Base-by-base conservation (phyloP, 2,329 filamentous ascomycete genomes). In the Escovopsis weberi region DNA sequence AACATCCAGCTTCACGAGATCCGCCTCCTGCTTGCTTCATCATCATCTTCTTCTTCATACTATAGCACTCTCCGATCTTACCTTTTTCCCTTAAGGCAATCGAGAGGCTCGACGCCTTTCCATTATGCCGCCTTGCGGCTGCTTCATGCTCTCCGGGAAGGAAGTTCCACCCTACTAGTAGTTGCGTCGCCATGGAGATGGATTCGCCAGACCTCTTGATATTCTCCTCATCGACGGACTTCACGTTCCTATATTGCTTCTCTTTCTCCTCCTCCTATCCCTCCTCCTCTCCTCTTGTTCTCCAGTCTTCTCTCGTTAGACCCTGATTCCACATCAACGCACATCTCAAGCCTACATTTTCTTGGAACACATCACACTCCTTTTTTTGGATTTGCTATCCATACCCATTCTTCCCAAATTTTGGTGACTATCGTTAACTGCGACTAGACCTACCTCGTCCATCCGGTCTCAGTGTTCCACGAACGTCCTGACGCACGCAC, bases 391-490 rank as follows among this genome's bases (percentile, higher is more conserved):
- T 52, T 50, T 23, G 23, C 23, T 23, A 23, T 23, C 42, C 45
- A 33, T 40, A 36, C 43, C 37, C 40, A 43, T 48, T 44, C 50
- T 36, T 47, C 51, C 45, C 42, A 44, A 23, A 4, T 55, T 54
- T 58, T 56, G 56, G 55, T 53, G 50, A 51, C 52, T 49, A 57
- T 56, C 55, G 52, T 58, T 58, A 55, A 53, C 46, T 44, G 50
- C 50, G 49, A 51, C 51, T 23, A 23, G 23, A 23, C 23, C 23
- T 23, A 23, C 23, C 23, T 23, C 23, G 23, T 23, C 6, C 23
- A 23, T 23, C 23, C 23, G 23, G 23, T 3, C 23, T 23, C 23
- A 23, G 23, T 4, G 23, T 51, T 51, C n/a, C 33, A 34, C 34
- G 6, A 10, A 15, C 11, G 10, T 9, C 34, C 12, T 8, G 7